Base-by-base conservation (phyloP, 345 rosid species). In the Tarenaya hassleriana region DNA sequence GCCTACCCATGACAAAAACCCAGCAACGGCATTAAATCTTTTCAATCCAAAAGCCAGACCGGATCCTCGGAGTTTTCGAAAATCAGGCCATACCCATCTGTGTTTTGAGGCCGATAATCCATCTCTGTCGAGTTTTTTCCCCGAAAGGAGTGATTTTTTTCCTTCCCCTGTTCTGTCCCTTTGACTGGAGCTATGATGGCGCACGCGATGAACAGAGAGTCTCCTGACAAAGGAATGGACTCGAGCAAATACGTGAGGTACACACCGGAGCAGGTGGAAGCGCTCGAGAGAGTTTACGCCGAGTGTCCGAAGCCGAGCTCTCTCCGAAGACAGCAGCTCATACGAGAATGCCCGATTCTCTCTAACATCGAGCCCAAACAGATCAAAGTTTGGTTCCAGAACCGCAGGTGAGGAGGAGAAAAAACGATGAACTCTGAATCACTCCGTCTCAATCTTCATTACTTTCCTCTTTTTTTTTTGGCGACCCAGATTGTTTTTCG, bases 321-420 rank as follows among this genome's bases (percentile, higher is more conserved):
- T 45, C 4, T 68, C 5, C 45, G 68, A 56, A 62, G 73, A 33
- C 73, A 68, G 0, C 73, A 68, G 50, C 73, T 68, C 17, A 62
- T 68, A 4, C 29, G 68, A 21, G 73, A 68, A 41, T 68, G 73
- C 50, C 73, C 73, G 0, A 61, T 68, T 57, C 68, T 68, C 55
- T 62, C 68, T 39, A 56, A 68, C 51, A 68, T 68, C 21, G 72
- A 68, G 13, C 34, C 63, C 0, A 68, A 68, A 7, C 72, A 68
- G 72, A 68, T 68, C 68, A 68, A 68, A 68, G 73, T 68, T 15
- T 68, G 73, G 73, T 68, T 68, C 45, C 73, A 68, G 40, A 68
- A 68, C 41, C 73, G 73, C 46, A 68, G 73, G 73, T 66, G 16
- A 46, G 10, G 13, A 27, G 3, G 44, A 20, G 7, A 33, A 5